Conservation (phyloP, 805 yeast species). For the Metschnikowia continentalis region DNA sequence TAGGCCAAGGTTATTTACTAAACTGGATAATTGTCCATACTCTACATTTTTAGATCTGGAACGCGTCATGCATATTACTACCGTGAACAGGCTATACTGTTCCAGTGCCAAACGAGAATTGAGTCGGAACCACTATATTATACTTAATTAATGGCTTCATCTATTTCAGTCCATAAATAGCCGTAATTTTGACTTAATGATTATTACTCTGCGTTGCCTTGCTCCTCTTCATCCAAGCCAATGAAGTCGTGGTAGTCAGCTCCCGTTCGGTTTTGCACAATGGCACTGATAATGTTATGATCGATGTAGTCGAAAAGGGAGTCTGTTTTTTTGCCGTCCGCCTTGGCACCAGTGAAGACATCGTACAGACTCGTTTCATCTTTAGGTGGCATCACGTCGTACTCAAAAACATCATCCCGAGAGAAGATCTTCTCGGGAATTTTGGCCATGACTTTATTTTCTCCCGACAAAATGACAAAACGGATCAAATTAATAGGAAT, state of each 20-base stretch:
- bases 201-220: not conserved
- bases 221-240: constrained; percentile 2
- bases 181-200: not conserved
- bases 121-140: not conserved
- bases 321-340: constrained; percentile 21
- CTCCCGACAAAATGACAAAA: constrained; percentile 68
- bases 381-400: constrained; percentile 67
- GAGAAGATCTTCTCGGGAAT: constrained; percentile 62
- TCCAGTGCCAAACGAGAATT: no score
- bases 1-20: no score
- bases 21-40: not conserved
- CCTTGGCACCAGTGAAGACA: constrained; percentile 28
- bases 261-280: constrained; percentile 33
- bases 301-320: constrained; percentile 42
- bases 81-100: no score
- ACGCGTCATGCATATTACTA: not conserved
- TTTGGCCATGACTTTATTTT: constrained; percentile 64
- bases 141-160: not conserved
- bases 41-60: not conserved
- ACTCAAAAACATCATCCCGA: constrained; percentile 59
- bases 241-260: constrained; percentile 18
- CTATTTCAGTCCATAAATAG: no score
- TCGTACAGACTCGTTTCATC: constrained; percentile 33
- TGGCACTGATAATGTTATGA: constrained; percentile 42
- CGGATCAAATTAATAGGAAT: constrained; percentile 62